A percentile compares a stretch with the other conserved stretches of the same genome.
Evolutionary conservation across 805 yeast species (phyloP).

Genomic region (Lachancea meyersii): DNA sequence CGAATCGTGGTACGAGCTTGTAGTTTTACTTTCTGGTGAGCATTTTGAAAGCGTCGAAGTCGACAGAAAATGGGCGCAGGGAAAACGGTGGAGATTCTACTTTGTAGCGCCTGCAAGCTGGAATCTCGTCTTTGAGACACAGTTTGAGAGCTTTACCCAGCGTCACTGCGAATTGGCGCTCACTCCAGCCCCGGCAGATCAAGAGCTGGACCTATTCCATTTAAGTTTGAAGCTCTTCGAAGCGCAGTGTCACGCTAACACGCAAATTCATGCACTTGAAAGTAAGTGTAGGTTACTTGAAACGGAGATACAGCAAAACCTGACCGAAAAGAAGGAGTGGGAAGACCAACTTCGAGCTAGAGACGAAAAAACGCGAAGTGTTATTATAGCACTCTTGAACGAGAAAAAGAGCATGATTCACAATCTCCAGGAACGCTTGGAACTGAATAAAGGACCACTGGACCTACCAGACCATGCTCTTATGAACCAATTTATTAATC

Average conservation of each 20-base stretch:
- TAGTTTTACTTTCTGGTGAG: slow-evolving; percentile 19
- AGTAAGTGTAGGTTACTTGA: slow-evolving; percentile 2
- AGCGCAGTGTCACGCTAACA: slow-evolving; percentile 14
- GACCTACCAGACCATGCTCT: slow-evolving; percentile 5
- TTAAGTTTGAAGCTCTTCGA: slow-evolving; percentile 17
- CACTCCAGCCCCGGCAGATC: slow-evolving; percentile 7
- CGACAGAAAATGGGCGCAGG: slow-evolving; percentile 6
- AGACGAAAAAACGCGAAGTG: slow-evolving; percentile 19
- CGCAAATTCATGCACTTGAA: background rate
- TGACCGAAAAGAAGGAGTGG: background rate
- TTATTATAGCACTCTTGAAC: slow-evolving; percentile 22
- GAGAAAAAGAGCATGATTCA: slow-evolving; percentile 21
- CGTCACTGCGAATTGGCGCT: slow-evolving; percentile 21
- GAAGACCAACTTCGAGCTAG: slow-evolving; percentile 18
- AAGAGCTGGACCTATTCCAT: slow-evolving; percentile 25
- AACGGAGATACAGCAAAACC: background rate
- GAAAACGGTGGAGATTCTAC: slow-evolving; percentile 17
- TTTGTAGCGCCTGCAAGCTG: slow-evolving; percentile 12
- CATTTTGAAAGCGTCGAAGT: slow-evolving; percentile 6
- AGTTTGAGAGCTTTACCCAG: slow-evolving; percentile 16
- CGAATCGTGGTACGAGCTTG: slow-evolving; percentile 24
- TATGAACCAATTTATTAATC: slow-evolving; percentile 2
- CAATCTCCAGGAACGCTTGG: slow-evolving; percentile 3
- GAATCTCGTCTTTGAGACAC: slow-evolving; percentile 19
- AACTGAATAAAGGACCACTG: background rate